Percentiles rank a stretch among this genome's conserved stretches.
Conservation (phyloP, 202 grass and related monocot species). For the Zizania palustris region DNA sequence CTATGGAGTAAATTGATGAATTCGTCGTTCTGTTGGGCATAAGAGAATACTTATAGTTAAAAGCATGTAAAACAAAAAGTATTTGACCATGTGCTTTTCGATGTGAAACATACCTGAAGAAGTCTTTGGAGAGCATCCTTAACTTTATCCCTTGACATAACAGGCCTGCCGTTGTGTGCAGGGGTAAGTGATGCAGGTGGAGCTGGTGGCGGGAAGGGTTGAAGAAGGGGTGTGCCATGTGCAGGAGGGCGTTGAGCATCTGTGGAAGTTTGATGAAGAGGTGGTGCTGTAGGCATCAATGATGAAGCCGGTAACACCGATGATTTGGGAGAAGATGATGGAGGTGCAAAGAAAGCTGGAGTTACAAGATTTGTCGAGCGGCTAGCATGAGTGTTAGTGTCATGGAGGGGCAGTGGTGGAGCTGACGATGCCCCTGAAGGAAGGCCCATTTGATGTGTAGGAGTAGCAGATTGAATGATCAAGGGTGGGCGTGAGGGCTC, state of each 20-base stretch:
- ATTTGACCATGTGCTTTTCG: conserved; percentile 7
- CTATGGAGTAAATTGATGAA: conserved; percentile 78
- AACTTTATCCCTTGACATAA: conserved; percentile 83
- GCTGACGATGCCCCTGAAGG: conserved; percentile 53
- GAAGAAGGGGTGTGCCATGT: conserved; percentile 68
- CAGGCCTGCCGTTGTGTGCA: conserved; percentile 32
- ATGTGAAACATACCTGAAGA: conserved; percentile 65
- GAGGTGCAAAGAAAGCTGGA: conserved; percentile 67
- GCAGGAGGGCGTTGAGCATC: conserved; percentile 44
- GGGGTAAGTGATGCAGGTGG: conserved; percentile 73
- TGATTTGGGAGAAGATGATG: conserved; percentile 51
- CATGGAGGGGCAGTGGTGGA: conserved; percentile 53
- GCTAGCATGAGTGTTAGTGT: conserved; percentile 35
- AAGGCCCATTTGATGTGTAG: conserved; percentile 50
- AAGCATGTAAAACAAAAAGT: neutral
- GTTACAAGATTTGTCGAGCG: conserved; percentile 63
- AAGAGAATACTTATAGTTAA: conserved; percentile 44
- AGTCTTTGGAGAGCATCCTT: conserved; percentile 70
- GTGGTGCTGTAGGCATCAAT: conserved; percentile 52
- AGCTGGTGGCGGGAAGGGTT: conserved; percentile 72
- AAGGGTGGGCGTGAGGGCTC: conserved; percentile 43
- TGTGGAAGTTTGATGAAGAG: conserved; percentile 45
- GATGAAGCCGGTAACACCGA: conserved; percentile 40
- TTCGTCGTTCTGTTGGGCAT: conserved; percentile 67
- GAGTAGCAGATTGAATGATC: conserved; percentile 42